Base-by-base conservation (phyloP, 768 basidiomycete genomes). In the Plicaturopsis crispa region DNA sequence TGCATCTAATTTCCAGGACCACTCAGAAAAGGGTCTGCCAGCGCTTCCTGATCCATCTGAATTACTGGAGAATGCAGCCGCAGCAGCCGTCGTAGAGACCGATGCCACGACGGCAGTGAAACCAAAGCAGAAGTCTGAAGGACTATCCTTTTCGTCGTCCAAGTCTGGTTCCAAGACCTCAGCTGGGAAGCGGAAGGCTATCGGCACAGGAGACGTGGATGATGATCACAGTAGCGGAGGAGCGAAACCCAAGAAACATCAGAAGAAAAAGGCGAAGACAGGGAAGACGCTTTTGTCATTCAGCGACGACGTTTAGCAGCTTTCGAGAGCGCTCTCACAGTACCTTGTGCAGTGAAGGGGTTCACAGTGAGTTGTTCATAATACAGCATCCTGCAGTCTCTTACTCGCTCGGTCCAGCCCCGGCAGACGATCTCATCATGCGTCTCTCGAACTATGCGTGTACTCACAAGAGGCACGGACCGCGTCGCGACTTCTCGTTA, bases 1-100 rank as follows among this genome's bases (percentile, higher is more conserved):
- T 16, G 35, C 22, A 3, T 35, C 35, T 28, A 4, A 23, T 24
- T 12, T 4, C 16, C 30, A 31, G 8, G 8, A 28, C 14, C 14
- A 8, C 14, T 6, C 34, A 71, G 69, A 61, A 22, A 67, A 62
- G 40, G 69, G 69, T 8, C 53, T 72, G 1, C 51, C 65, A 20
- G 56, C 62, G 13, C 52, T 70, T 0, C 56, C 60, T 38, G 48
- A 55, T 4, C 43, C 52, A 8, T 8, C 8, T 8, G 26, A 8
- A 28, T 8, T 28, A 28, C 26, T 14, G 14, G 8, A 8, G 10
- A 28, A 28, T 8, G 10, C 14, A 8, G 10, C 14, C 26, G 26
- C 8, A 28, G 26, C 8, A 28, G 10, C 14, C 26, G 10, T 28
- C 26, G 26, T 8, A 28, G 26, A 28, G 14, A 14, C 26, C 26